Percentiles rank a stretch among this genome's conserved stretches.
phyloP scores from a whole-genome alignment of 352 stramenopile species.

The Globisporangium spiculum region DNA sequence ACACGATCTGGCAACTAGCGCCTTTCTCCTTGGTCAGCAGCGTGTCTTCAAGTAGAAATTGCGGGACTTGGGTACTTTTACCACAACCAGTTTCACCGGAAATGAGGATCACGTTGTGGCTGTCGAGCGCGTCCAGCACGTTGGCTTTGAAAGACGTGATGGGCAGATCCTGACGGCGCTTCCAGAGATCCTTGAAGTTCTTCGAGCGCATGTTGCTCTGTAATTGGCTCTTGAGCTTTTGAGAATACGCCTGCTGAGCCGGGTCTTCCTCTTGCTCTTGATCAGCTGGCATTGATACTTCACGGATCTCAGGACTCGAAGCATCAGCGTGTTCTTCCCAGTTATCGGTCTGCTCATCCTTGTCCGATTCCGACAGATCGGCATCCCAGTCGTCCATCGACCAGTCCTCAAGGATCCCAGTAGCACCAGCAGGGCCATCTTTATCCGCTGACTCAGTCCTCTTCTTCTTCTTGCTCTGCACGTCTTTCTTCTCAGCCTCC shows the following conservation, averaged over 20 bases:
- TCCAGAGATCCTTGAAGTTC: conserved; percentile 38
- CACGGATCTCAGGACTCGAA: background rate
- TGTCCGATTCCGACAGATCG: conserved; percentile 39
- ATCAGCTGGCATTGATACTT: background rate
- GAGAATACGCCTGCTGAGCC: conserved; percentile 25
- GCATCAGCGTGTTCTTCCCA: conserved; percentile 9
- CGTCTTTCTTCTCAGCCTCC: conserved; percentile 13
- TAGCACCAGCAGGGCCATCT: background rate
- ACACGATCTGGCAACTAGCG: conserved; percentile 91
- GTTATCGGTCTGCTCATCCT: background rate
- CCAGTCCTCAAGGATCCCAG: conserved; percentile 41
- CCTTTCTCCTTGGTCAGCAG: conserved; percentile 58
- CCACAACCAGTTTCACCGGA: conserved; percentile 95
- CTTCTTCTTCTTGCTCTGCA: background rate
- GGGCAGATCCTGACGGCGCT: conserved; percentile 60
- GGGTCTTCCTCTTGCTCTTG: conserved; percentile 25
- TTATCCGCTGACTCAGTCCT: background rate
- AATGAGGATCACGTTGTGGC: conserved; percentile 91
- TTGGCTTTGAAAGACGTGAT: conserved; percentile 74
- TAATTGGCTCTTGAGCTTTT: conserved; percentile 36
- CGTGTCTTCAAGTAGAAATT: conserved; percentile 94
- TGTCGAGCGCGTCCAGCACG: conserved; percentile 75
- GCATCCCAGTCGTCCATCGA: conserved; percentile 74
- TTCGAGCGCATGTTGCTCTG: conserved; percentile 33
- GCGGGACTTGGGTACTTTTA: conserved; percentile 96